Evolutionary conservation across 371 early-diverging fungal genomes (phyloP).

Genomic region (Amoeboaphelidium protococcarum): DNA sequence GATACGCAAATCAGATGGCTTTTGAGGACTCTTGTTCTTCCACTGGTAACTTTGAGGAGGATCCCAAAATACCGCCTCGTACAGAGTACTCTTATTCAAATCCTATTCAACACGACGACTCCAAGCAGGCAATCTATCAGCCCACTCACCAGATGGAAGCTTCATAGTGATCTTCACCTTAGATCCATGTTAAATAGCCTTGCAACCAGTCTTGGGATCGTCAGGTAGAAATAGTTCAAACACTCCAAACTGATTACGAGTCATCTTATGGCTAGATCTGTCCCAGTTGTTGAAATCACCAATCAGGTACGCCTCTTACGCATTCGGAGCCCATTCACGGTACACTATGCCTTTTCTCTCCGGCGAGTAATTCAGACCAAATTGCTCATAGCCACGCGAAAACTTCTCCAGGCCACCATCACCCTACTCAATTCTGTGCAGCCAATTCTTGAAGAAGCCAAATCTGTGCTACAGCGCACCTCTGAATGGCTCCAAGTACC

Average conservation of each 20-base stretch:
- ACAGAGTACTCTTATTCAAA: slow-evolving; percentile 37
- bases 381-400: slow-evolving; percentile 41
- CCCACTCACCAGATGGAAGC: slow-evolving; percentile 37
- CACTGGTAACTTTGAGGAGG: slow-evolving; percentile 37
- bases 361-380: slow-evolving; percentile 36
- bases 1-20: slow-evolving; percentile 36
- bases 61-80: slow-evolving; percentile 77
- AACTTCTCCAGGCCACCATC: slow-evolving; percentile 57
- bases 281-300: slow-evolving; percentile 41
- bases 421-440: slow-evolving; percentile 25
- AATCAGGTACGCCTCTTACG: slow-evolving; percentile 8
- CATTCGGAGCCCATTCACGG: slow-evolving; percentile 85
- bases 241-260: slow-evolving; percentile 40
- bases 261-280: slow-evolving; percentile 39
- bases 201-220: slow-evolving; percentile 11
- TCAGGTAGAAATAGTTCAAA: slow-evolving; percentile 41
- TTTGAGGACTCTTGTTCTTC: slow-evolving; percentile 26
- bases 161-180: slow-evolving; percentile 68
- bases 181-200: slow-evolving; percentile 50
- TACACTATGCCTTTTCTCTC: slow-evolving; percentile 32
- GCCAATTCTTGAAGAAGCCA: slow-evolving; percentile 19
- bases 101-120: slow-evolving; percentile 61
- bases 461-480: slow-evolving; percentile 23
- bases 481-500: slow-evolving; percentile 36
- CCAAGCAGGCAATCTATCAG: slow-evolving; percentile 76